Percentiles rank a stretch among this genome's conserved stretches.
phyloP scores from a whole-genome alignment of 2,329 filamentous ascomycete genomes.

The Dichotomopilus funicola region DNA sequence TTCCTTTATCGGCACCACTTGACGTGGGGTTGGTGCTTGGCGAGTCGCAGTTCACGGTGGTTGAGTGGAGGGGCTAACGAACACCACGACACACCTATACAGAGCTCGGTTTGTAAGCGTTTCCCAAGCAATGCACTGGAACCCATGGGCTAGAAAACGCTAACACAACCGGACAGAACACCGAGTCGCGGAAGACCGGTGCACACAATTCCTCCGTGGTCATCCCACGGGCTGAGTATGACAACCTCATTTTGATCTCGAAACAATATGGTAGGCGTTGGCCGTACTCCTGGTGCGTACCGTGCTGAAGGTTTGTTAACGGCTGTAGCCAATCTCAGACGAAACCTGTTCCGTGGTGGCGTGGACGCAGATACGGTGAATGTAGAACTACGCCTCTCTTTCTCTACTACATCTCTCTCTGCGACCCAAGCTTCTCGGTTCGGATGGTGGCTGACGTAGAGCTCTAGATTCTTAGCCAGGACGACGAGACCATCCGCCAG shows the following conservation, averaged over 20 bases:
- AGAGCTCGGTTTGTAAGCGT: conserved; percentile 44
- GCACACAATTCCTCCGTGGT: conserved; percentile 31
- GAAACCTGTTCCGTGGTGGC: conserved; percentile 45
- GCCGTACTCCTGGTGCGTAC: neutral
- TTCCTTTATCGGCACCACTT: neutral
- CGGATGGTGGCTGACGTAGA: conserved; percentile 7
- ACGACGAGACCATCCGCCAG: conserved; percentile 24
- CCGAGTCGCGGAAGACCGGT: conserved; percentile 12
- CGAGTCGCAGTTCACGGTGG: neutral
- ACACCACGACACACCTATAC: neutral
- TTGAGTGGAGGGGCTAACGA: conserved; percentile 11
- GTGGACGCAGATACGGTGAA: conserved; percentile 41
- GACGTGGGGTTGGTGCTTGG: too few species aligned
- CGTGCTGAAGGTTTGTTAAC: conserved; percentile 1
- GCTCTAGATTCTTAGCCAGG: conserved; percentile 25
- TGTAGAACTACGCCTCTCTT: conserved; percentile 29
- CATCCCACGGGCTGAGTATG: conserved; percentile 56
- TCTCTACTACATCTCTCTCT: neutral
- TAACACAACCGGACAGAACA: conserved; percentile 15
- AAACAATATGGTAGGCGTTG: conserved; percentile 47
- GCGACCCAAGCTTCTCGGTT: neutral
- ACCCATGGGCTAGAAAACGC: neutral
- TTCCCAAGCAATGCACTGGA: neutral
- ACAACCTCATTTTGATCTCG: conserved; percentile 45
- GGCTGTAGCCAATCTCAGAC: conserved; percentile 36